Evolutionary conservation across 768 basidiomycete genomes (phyloP).

Genomic region (Pleurotus salmoneostramineus): DNA sequence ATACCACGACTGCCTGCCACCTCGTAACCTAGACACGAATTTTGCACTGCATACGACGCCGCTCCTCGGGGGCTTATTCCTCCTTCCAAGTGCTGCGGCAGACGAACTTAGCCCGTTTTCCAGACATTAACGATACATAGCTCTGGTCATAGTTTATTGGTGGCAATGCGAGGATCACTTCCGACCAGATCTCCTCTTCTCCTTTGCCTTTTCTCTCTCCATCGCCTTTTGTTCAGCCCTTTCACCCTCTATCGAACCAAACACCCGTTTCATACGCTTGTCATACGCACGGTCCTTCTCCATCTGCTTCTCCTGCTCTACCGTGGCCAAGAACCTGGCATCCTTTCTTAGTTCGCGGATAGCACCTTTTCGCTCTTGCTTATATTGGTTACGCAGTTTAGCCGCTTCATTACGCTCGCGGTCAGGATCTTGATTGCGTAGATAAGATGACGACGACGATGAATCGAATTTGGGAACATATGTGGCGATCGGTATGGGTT

Average conservation of each 20-base stretch:
- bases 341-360: conserved; percentile 96
- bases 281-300: conserved; percentile 84
- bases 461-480: conserved; percentile 93
- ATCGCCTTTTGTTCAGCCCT: conserved; percentile 92
- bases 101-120: no score
- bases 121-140: neutral
- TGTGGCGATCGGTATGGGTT: conserved; percentile 91
- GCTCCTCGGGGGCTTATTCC: neutral
- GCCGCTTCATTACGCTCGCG: conserved; percentile 82
- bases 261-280: conserved; percentile 80
- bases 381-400: conserved; percentile 85
- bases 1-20: no score
- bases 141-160: no score
- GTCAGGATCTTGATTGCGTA: conserved; percentile 86
- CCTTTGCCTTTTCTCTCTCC: conserved; percentile 78
- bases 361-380: conserved; percentile 95
- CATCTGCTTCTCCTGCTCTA: conserved; percentile 78
- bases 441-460: conserved; percentile 57
- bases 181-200: conserved; percentile 73
- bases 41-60: neutral
- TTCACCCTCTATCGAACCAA: conserved; percentile 75
- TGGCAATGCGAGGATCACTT: conserved; percentile 34
- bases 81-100: neutral
- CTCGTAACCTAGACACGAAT: neutral
- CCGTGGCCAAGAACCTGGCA: conserved; percentile 85